Conservation (phyloP, 768 basidiomycete species). For the Tephrocybe rancida region DNA sequence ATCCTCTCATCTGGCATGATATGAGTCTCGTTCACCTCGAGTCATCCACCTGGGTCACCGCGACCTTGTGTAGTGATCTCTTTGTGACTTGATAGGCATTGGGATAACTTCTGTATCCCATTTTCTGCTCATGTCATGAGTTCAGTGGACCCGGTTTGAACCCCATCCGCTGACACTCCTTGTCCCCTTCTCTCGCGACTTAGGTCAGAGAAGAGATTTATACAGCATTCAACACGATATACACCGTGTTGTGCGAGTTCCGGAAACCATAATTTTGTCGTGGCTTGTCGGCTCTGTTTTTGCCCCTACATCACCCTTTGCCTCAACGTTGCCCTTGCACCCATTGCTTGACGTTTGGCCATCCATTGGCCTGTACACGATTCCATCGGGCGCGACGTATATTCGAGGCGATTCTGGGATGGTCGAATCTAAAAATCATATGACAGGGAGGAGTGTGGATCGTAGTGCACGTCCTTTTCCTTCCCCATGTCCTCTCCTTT, state of each 20-base stretch:
- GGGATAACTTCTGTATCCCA: conserved; percentile 21
- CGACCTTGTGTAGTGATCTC: conserved; percentile 3
- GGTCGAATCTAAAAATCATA: conserved; percentile 21
- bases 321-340: conserved; percentile 18
- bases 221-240: conserved; percentile 99
- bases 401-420: conserved; percentile 5
- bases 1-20: conserved; percentile 15
- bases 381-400: conserved; percentile 1
- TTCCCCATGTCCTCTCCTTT: conserved; percentile 24
- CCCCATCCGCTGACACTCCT: conserved; percentile 47
- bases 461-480: conserved; percentile 50
- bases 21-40: conserved; percentile 15
- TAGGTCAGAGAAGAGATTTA: conserved; percentile 99
- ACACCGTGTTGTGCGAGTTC: conserved; percentile 96
- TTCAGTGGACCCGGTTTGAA: conserved; percentile 47
- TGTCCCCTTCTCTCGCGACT: conserved; percentile 33
- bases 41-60: conserved; percentile 5
- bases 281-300: conserved; percentile 2
- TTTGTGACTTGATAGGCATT: conserved; percentile 12
- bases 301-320: conserved; percentile 10
- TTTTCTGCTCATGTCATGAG: conserved; percentile 35
- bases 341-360: conserved; percentile 4
- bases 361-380: background rate
- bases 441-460: conserved; percentile 38
- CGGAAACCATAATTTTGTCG: conserved; percentile 67